These are phyloP conservation scores for Hemileia vastatrix DNA, from an alignment of 1,284 basidiomycete species.

Conservation along the genomic window DNA sequence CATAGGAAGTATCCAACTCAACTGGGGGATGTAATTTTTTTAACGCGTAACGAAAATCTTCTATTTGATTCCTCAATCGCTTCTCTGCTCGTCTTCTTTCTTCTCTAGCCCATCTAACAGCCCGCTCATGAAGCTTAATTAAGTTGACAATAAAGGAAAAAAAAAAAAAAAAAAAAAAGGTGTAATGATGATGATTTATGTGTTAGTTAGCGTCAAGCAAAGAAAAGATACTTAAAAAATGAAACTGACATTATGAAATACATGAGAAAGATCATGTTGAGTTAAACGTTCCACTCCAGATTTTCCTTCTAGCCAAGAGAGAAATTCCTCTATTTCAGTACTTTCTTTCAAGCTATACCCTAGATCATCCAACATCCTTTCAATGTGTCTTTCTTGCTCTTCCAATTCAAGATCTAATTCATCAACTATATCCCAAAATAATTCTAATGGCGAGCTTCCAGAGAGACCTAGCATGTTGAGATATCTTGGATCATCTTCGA, in stretches of 20 bases:
- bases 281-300: not conserved
- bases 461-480: constrained; percentile 73
- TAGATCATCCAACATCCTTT: constrained; percentile 53
- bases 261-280: constrained; percentile 4
- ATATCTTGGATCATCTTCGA: constrained; percentile 73
- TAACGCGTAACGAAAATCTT: constrained; percentile 89
- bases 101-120: constrained; percentile 58
- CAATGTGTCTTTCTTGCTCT: constrained; percentile 57
- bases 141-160: constrained; percentile 5
- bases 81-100: constrained; percentile 72
- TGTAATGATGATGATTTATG: constrained; percentile 16
- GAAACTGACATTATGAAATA: constrained; percentile 12
- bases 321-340: constrained; percentile 56
- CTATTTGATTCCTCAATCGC: constrained; percentile 72
- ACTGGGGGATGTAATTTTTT: constrained; percentile 74
- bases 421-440: constrained; percentile 92
- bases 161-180: not conserved
- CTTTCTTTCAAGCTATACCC: constrained; percentile 53
- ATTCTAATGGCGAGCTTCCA: constrained; percentile 84
- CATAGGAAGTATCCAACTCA: constrained; percentile 62
- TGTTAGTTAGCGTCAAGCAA: constrained; percentile 23
- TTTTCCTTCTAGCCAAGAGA: constrained; percentile 27
- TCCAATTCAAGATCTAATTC: constrained; percentile 74
- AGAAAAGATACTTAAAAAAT: constrained; percentile 11
- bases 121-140: constrained; percentile 58